These are phyloP conservation scores for Macrotyloma uniflorum DNA, from an alignment of 306 rosid species.

Conservation along the genomic window DNA sequence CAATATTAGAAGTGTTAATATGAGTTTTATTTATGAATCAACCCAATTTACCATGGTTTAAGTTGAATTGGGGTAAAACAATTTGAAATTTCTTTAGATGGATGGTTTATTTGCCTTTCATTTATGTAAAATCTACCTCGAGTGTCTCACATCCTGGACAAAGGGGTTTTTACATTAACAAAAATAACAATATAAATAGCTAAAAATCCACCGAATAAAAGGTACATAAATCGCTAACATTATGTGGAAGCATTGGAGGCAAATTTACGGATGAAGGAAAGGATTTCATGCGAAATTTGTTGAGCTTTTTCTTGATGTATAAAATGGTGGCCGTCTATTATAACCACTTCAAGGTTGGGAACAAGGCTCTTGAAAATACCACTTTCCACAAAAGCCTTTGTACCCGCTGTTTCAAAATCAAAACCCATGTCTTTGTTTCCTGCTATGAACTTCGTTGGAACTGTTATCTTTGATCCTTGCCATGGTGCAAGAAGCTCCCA, in stretches of 20 bases:
- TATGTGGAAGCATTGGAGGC: neutral
- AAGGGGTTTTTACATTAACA: neutral
- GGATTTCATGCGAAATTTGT: constrained; percentile 48
- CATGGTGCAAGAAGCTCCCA: constrained; percentile 60
- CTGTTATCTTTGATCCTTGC: constrained; percentile 52
- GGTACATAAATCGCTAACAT: neutral
- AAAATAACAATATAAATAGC: neutral
- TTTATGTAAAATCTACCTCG: too few species aligned
- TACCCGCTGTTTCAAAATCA: constrained; percentile 32
- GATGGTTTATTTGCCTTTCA: too few species aligned
- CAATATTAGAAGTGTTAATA: too few species aligned
- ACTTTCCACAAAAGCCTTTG: constrained; percentile 42
- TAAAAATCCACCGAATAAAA: too few species aligned
- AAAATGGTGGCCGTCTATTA: constrained; percentile 49
- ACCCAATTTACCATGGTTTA: too few species aligned
- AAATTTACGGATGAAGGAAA: constrained; percentile 48
- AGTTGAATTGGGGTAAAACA: too few species aligned
- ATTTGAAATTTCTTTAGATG: too few species aligned
- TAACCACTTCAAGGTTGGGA: constrained; percentile 47
- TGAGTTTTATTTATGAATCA: too few species aligned
- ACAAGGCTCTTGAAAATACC: constrained; percentile 43
- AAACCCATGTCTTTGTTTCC: constrained; percentile 45
- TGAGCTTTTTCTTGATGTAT: constrained; percentile 52
- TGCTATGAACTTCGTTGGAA: constrained; percentile 46
- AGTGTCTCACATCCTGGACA: too few species aligned